Evolutionary conservation across 1,139 yeast genomes (phyloP).

Genomic region (Diutina rugosa): DNA sequence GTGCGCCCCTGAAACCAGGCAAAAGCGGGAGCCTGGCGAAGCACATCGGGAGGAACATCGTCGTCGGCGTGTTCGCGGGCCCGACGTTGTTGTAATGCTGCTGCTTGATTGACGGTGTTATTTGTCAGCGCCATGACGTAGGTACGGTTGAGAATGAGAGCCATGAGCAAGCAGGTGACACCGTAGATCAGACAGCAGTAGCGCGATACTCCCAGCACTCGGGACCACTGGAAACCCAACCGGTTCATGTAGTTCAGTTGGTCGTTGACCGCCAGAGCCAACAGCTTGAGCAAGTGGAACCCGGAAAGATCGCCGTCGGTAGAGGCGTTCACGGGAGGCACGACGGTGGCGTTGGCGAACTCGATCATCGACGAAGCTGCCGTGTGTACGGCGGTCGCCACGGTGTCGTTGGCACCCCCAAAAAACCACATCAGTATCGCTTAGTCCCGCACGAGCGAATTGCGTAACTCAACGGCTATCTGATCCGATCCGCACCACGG

Average conservation of each 20-base stretch:
- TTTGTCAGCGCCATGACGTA: slow-evolving; percentile 6
- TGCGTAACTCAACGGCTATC: not conserved
- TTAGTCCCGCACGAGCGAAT: not conserved
- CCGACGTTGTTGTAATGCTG: not conserved
- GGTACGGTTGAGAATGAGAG: slow-evolving; percentile 7
- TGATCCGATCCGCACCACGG: not conserved
- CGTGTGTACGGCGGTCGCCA: not conserved
- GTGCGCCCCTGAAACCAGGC: not conserved
- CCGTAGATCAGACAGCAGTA: slow-evolving; percentile 8
- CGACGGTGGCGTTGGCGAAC: not conserved
- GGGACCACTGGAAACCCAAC: slow-evolving; percentile 4
- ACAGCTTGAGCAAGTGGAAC: not conserved
- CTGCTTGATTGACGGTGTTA: not conserved
- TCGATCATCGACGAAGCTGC: not conserved
- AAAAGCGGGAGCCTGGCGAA: not conserved
- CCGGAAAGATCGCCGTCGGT: not conserved
- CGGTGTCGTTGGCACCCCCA: not conserved
- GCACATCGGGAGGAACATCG: not conserved
- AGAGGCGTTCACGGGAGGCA: not conserved
- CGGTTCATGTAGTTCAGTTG: not conserved
- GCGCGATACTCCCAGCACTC: slow-evolving; percentile 6
- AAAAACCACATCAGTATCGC: not conserved
- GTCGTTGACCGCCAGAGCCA: not conserved
- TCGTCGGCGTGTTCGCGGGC: not conserved
- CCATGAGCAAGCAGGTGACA: slow-evolving; percentile 7